A percentile compares a stretch with the other conserved stretches of the same genome.
phyloP scores from a whole-genome alignment of 805 yeast genomes.

The Candida krabiensis region DNA sequence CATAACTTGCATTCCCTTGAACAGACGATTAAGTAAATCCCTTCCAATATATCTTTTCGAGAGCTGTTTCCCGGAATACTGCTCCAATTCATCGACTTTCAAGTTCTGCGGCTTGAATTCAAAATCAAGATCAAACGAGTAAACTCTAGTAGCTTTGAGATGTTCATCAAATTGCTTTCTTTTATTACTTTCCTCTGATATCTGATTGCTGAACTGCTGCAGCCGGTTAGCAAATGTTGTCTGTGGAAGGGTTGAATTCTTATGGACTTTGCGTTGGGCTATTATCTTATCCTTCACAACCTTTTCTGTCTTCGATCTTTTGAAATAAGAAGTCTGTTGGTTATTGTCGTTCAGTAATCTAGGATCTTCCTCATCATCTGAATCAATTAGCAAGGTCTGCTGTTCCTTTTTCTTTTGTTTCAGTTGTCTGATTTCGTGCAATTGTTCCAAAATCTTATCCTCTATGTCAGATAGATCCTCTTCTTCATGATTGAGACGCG shows the following conservation, averaged over 20 bases:
- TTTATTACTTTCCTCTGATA: slow-evolving; percentile 21
- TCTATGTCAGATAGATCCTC: slow-evolving; percentile 27
- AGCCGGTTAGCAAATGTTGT: slow-evolving; percentile 15
- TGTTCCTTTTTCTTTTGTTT: slow-evolving; percentile 19
- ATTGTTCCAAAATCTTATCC: slow-evolving; percentile 20
- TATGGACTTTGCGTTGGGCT: background rate
- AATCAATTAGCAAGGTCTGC: slow-evolving; percentile 19
- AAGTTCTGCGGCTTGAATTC: slow-evolving; percentile 26
- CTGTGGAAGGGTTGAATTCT: background rate
- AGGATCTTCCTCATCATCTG: slow-evolving; percentile 32
- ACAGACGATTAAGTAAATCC: slow-evolving; percentile 33
- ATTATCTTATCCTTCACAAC: slow-evolving; percentile 8
- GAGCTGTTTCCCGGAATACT: slow-evolving; percentile 43
- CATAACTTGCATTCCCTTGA: slow-evolving; percentile 54
- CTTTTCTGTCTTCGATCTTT: slow-evolving; percentile 9
- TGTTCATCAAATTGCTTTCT: slow-evolving; percentile 23
- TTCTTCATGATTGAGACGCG: slow-evolving; percentile 2
- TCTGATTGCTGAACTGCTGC: slow-evolving; percentile 7
- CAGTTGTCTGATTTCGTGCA: slow-evolving; percentile 20
- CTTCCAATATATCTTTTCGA: slow-evolving; percentile 46
- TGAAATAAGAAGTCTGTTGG: slow-evolving; percentile 18
- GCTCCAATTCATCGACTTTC: slow-evolving; percentile 44
- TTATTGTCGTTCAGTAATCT: slow-evolving; percentile 13
- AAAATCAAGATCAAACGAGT: slow-evolving; percentile 35
- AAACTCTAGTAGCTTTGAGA: slow-evolving; percentile 37